phyloP scores from a whole-genome alignment of 768 basidiomycete genomes.

The Termitomyces bulborhizus region DNA sequence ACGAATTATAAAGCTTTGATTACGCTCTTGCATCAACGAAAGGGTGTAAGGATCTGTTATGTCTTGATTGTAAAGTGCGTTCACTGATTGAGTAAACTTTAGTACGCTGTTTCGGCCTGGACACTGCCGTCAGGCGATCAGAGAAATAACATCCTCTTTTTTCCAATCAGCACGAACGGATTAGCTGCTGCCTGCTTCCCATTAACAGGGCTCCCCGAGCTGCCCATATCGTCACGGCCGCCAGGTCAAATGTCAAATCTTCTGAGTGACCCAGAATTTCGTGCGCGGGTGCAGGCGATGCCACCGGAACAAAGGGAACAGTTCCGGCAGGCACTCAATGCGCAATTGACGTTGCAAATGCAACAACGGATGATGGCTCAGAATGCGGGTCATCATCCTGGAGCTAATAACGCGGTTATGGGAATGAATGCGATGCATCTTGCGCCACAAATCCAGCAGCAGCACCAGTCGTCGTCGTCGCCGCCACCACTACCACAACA shows the following conservation, averaged over 20 bases:
- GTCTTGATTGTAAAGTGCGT: background rate
- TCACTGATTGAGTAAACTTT: background rate
- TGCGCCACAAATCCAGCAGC: conserved; percentile 15
- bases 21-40: conserved; percentile 33
- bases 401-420: conserved; percentile 6
- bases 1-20: conserved; percentile 34
- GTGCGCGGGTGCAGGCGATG: conserved; percentile 18
- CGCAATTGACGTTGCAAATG: conserved; percentile 1
- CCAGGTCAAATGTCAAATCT: background rate
- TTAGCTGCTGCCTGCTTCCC: conserved; percentile 32
- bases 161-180: conserved; percentile 19
- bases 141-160: conserved; percentile 32
- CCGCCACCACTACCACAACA: conserved; percentile 16
- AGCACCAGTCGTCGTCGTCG: background rate
- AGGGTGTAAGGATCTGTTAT: conserved; percentile 31
- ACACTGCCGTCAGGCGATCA: conserved; percentile 23
- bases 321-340: conserved; percentile 15
- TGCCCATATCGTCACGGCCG: conserved; percentile 18
- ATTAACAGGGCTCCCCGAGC: conserved; percentile 31
- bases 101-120: conserved; percentile 39
- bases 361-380: conserved; percentile 5
- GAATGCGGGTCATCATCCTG: background rate
- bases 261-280: conserved; percentile 3
- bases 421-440: conserved; percentile 7
- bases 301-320: conserved; percentile 19